Base-by-base conservation (phyloP, 306 rosid species). In the Lathyrus oleraceus region DNA sequence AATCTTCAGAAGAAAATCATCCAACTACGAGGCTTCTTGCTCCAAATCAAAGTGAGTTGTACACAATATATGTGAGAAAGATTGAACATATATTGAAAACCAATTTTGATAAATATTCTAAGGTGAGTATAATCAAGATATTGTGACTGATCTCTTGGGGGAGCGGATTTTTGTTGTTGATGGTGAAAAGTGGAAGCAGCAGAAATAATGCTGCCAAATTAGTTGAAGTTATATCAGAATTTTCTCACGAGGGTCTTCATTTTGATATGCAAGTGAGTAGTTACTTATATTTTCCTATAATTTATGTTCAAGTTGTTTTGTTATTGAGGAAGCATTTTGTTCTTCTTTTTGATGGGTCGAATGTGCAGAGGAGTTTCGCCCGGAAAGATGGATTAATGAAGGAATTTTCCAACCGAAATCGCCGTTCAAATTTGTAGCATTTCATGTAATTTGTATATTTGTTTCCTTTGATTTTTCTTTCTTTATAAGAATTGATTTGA, bases 371-470 rank as follows among this genome's bases (percentile, higher is more conserved):
- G 89, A 86, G 11, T 91, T 89, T 38, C 69, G 67, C 3, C 97
- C 95, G 0, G 89, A 89, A 77, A 87, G 96, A 87, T 92, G 95
- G 96, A 85, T 92, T 19, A 54, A 72, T 5, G 49, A 87, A 36
- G 91, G 85, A 28, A 38, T 40, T 70, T 89, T 89, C 32, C 91
- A 79, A 61, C 84, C 87, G 0, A 78, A 89, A 75, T 89, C 95
- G 0, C 89, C 95, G 1, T 92, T 92, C 84, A 92, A 92, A 74
- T 92, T 92, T 67, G 7, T 83, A 8, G 74, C 95, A n/a, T 92
- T 91, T 70, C 91, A 89, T 70, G 97, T 56, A 56, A 56, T 87
- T n/a, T n/a, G 90, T 81, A 40, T 28, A 67, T 38, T 62, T n/a
- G 2, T 15, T 17, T 23, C 13, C 43, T 45, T 11, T 25, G 10